phyloP scores from a whole-genome alignment of 176 grass and related monocot genomes.

The Luzula sylvatica region DNA sequence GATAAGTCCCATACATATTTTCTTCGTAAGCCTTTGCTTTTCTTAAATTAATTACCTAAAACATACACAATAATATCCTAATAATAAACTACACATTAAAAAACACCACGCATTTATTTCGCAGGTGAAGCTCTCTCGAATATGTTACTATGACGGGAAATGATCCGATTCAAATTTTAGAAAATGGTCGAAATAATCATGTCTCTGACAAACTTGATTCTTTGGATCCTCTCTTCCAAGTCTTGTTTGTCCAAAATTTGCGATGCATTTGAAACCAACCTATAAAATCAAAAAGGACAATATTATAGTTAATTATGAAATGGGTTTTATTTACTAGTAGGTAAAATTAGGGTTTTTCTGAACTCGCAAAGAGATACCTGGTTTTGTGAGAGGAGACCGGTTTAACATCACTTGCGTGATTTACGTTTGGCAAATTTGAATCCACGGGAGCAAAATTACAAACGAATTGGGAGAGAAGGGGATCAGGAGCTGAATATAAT shows the following conservation, averaged over 20 bases:
- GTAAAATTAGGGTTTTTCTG: not conserved
- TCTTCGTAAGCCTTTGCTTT: too few species aligned
- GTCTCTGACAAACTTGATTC: constrained; percentile 46
- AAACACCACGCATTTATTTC: too few species aligned
- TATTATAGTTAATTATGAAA: not conserved
- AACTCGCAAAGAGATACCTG: constrained; percentile 29
- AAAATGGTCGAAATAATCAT: constrained; percentile 63
- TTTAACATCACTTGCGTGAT: not conserved
- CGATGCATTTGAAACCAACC: constrained; percentile 13
- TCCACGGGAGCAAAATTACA: constrained; percentile 15
- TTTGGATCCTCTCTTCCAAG: constrained; percentile 54
- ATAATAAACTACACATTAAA: too few species aligned
- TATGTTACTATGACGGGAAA: too few species aligned
- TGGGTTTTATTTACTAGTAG: not conserved
- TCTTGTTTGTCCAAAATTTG: constrained; percentile 29
- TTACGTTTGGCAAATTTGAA: not conserved
- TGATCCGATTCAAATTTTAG: constrained; percentile 27
- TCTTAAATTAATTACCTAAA: too few species aligned
- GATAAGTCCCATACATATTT: too few species aligned
- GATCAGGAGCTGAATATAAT: constrained; percentile 47
- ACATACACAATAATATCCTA: too few species aligned
- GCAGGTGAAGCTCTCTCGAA: too few species aligned
- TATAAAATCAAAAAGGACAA: constrained; percentile 2
- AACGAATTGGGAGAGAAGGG: constrained; percentile 60
- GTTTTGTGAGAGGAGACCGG: constrained; percentile 13